phyloP scores from a whole-genome alignment of 768 basidiomycete species.

The Xerocomellus amylosporus region DNA sequence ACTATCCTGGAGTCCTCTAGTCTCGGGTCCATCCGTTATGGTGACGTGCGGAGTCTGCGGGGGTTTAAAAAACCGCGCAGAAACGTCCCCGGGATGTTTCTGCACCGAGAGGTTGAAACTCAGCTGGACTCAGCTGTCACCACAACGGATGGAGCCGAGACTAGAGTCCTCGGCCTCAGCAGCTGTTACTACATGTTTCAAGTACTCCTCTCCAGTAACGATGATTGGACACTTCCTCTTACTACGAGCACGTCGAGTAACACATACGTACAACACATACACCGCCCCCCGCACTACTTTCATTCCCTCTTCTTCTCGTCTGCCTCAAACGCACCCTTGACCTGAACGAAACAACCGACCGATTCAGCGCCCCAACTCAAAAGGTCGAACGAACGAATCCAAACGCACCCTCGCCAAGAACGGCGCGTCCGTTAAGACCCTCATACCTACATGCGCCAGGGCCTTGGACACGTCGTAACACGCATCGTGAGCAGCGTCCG shows the following conservation, averaged over 20 bases:
- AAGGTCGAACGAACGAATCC: not conserved
- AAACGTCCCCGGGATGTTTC: too few relatives aligned
- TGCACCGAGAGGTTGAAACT: too few relatives aligned
- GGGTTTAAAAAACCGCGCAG: too few relatives aligned
- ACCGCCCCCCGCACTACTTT: not conserved
- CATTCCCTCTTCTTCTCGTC: constrained; percentile 28
- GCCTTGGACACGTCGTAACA: constrained; percentile 67
- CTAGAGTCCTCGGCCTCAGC: not conserved
- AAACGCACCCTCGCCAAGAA: constrained; percentile 56
- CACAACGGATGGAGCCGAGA: too few relatives aligned
- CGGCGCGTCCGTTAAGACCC: constrained; percentile 60
- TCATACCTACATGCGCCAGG: constrained; percentile 64
- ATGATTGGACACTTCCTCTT: too few relatives aligned
- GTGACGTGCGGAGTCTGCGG: too few relatives aligned
- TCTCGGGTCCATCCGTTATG: too few relatives aligned
- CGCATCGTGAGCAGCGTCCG: constrained; percentile 58
- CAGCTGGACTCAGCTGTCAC: too few relatives aligned
- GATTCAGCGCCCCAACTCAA: not conserved
- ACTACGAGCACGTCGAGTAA: too few relatives aligned
- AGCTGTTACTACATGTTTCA: not conserved
- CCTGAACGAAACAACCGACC: constrained; percentile 29
- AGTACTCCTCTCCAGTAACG: not conserved
- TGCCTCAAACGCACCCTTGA: constrained; percentile 46
- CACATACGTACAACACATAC: not conserved
- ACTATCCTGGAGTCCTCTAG: too few relatives aligned